Base-by-base conservation (phyloP, 2,329 filamentous ascomycete species). In the Diaporthe sp. region DNA sequence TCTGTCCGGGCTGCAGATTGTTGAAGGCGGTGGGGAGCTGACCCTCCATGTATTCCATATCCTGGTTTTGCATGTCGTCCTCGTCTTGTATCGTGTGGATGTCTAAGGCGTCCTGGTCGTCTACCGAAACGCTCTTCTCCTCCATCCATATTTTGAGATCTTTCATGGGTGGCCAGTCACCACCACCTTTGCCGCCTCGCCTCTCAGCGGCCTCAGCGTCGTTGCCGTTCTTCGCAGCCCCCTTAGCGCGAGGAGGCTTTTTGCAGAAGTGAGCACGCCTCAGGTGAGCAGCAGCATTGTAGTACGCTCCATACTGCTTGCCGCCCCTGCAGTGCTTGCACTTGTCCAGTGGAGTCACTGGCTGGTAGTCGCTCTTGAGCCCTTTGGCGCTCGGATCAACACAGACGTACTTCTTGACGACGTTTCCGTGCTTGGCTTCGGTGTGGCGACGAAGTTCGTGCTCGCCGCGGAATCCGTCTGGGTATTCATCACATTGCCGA, bases 261-360 rank as follows among this genome's bases (percentile, higher is more conserved):
- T 87, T 92, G 80, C 93, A 94, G 87, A 98, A 98, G 82, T 98
- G 96, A 0, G 93, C 93, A 67, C 96, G 92, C 55, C 96, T 90
- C 12, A 98, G 89, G 82, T 98, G 96, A 0, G 95, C 96, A 0
- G 95, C 95, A 0, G 96, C 96, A 80, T 98, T 98, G 85, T 98
- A 98, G 85, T 98, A 97, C 22, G 94, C 94, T 4, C 94, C 94
- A 79, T 98, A 98, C 74, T 90, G 89, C 86, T 98, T 98, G 72
- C 89, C 85, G 58, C 89, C 89, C 66, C 88, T 89, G 83, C 96
- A 98, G 64, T 94, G 90, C 83, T 97, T 97, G 89, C 96, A 98
- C 78, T 93, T 93, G 68, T 87, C 86, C 45, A 98, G 89, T 54
- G 95, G 92, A 70, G 84, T 89, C 84, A 89, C 88, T 83, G 85